Conservation (phyloP, 352 stramenopile species). For the Phytophthora citricola region DNA sequence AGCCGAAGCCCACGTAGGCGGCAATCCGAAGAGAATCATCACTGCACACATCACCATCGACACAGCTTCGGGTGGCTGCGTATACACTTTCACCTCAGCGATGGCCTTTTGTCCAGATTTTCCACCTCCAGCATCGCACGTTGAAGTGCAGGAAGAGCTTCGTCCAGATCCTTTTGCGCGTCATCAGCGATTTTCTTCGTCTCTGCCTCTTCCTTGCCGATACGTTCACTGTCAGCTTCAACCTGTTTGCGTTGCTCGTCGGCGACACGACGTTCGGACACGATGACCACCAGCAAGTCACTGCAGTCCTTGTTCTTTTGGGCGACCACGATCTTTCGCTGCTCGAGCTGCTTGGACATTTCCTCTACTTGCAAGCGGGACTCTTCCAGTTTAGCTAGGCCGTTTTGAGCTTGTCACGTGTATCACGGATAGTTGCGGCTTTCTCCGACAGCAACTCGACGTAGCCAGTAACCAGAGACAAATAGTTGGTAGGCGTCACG, state of each 20-base stretch:
- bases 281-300: slow-evolving; percentile 95
- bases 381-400: slow-evolving; percentile 84
- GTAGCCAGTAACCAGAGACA: slow-evolving; percentile 94
- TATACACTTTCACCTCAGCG: slow-evolving; percentile 96
- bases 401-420: slow-evolving; percentile 86
- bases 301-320: slow-evolving; percentile 96
- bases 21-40: slow-evolving; percentile 96
- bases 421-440: slow-evolving; percentile 73
- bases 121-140: slow-evolving; percentile 94
- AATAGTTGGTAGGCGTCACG: slow-evolving; percentile 94
- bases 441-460: slow-evolving; percentile 84
- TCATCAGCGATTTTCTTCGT: slow-evolving; percentile 96
- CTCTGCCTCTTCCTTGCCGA: slow-evolving; percentile 91
- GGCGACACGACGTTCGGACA: slow-evolving; percentile 92
- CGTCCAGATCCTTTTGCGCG: slow-evolving; percentile 94
- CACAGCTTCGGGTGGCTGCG: slow-evolving; percentile 91
- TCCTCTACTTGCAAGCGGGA: slow-evolving; percentile 84
- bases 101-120: slow-evolving; percentile 96
- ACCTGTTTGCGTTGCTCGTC: slow-evolving; percentile 95
- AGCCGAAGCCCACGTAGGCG: slow-evolving; percentile 92
- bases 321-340: slow-evolving; percentile 91
- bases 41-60: slow-evolving; percentile 95
- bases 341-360: slow-evolving; percentile 87
- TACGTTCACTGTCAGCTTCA: slow-evolving; percentile 93
- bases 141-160: slow-evolving; percentile 93